Percentiles rank a stretch among this genome's conserved stretches.
These are phyloP conservation scores for Pseudozyma sp. DNA, from an alignment of 1,284 basidiomycete genomes.

Conservation along the genomic window DNA sequence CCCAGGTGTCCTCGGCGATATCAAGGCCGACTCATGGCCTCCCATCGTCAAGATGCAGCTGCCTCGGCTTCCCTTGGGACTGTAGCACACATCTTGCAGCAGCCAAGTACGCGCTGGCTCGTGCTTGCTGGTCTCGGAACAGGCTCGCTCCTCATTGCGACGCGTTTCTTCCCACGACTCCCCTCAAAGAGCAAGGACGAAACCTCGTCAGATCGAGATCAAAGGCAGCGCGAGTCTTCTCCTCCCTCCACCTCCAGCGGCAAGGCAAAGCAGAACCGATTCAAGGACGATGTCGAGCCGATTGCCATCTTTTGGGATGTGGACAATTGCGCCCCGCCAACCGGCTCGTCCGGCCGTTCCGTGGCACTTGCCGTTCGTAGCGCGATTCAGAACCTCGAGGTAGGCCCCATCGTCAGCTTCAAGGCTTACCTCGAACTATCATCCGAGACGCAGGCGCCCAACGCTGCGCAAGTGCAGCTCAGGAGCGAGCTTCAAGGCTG, in stretches of 20 bases:
- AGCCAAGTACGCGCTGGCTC: constrained; percentile 34
- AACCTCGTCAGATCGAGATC: constrained; percentile 3
- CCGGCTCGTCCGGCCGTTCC: constrained; percentile 56
- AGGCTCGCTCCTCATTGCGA: constrained; percentile 25
- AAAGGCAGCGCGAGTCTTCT: constrained; percentile 11
- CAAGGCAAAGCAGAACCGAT: constrained; percentile 28
- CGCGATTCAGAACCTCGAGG: constrained; percentile 44
- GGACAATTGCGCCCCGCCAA: constrained; percentile 61
- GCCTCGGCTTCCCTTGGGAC: constrained; percentile 30
- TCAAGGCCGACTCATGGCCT: constrained; percentile 19
- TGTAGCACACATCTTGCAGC: constrained; percentile 21
- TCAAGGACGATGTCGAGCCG: constrained; percentile 38
- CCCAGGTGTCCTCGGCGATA: not conserved
- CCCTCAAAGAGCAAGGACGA: constrained; percentile 1
- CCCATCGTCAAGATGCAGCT: constrained; percentile 28
- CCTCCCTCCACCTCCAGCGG: constrained; percentile 12
- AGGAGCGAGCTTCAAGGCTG: constrained; percentile 63
- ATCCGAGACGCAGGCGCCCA: constrained; percentile 46
- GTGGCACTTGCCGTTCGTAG: constrained; percentile 54
- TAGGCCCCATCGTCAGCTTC: constrained; percentile 58
- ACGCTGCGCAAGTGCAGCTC: constrained; percentile 50
- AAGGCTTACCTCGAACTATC: constrained; percentile 63
- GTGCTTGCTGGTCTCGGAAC: constrained; percentile 37
- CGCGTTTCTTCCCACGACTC: constrained; percentile 10
- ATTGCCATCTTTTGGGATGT: constrained; percentile 64